These are phyloP conservation scores for Scheffersomyces spartinae DNA, from an alignment of 805 yeast species.

Conservation along the genomic window DNA sequence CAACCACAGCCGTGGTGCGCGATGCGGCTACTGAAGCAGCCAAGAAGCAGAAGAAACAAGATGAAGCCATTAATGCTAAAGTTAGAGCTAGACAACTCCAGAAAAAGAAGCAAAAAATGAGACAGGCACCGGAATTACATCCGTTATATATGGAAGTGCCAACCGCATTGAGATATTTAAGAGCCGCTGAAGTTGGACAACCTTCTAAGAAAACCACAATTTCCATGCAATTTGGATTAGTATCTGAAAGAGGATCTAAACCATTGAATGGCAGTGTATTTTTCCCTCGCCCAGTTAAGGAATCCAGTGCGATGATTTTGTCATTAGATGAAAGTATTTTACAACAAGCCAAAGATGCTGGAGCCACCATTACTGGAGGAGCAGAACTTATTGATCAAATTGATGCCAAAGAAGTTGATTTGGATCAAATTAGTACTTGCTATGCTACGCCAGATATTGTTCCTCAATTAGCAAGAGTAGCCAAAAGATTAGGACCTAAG, in stretches of 20 bases:
- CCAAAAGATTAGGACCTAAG: slow-evolving; percentile 76
- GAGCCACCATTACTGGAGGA: slow-evolving; percentile 66
- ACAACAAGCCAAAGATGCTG: slow-evolving; percentile 41
- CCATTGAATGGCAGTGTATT: slow-evolving; percentile 61
- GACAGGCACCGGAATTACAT: slow-evolving; percentile 29
- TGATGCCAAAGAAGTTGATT: slow-evolving; percentile 32
- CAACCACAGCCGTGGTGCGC: too few species aligned
- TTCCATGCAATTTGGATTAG: too few species aligned
- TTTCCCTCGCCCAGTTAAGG: slow-evolving; percentile 63
- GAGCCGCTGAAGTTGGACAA: slow-evolving; percentile 89
- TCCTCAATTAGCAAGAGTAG: slow-evolving; percentile 50
- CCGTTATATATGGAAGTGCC: slow-evolving; percentile 67
- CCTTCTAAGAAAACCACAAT: slow-evolving; percentile 61
- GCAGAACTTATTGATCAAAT: slow-evolving; percentile 55
- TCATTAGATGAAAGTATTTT: slow-evolving; percentile 44
- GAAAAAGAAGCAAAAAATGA: too few species aligned
- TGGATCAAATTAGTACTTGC: slow-evolving; percentile 54
- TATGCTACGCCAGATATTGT: slow-evolving; percentile 80
- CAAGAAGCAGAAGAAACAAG: too few species aligned
- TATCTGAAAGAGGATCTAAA: slow-evolving; percentile 68
- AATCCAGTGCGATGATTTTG: slow-evolving; percentile 56
- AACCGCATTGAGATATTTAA: slow-evolving; percentile 60
- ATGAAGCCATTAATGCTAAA: too few species aligned
- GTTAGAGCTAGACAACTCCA: too few species aligned
- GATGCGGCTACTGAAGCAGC: too few species aligned